Evolutionary conservation across 73 alveolate genomes (phyloP).

Genomic region (Paramecium primaurelia): DNA sequence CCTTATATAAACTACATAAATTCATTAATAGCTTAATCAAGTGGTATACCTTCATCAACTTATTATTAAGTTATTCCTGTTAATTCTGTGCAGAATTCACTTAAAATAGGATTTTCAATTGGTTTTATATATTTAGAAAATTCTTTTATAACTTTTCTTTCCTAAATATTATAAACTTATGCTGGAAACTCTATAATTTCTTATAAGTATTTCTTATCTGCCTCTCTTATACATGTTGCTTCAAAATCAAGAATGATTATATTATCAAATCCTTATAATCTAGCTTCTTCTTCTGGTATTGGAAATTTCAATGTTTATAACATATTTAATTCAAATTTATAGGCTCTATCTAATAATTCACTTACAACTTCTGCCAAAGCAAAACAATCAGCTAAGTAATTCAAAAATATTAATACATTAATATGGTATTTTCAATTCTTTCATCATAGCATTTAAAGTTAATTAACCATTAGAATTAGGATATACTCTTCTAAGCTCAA

Average conservation of each 20-base stretch:
- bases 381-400: constrained; percentile 6
- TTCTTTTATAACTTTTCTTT: constrained; percentile 59
- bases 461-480: neutral
- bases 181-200: constrained; percentile 90
- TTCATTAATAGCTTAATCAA: constrained; percentile 66
- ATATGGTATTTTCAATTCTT: constrained; percentile 14
- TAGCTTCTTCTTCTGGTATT: constrained; percentile 20
- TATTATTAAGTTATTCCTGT: constrained; percentile 83
- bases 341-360: neutral
- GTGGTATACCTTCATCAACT: constrained; percentile 73
- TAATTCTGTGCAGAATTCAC: constrained; percentile 82
- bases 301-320: neutral
- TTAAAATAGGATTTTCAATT: constrained; percentile 68
- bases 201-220: constrained; percentile 44
- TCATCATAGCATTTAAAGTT: neutral
- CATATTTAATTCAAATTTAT: neutral
- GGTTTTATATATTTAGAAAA: constrained; percentile 80
- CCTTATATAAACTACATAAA: constrained; percentile 38
- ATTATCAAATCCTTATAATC: constrained; percentile 64
- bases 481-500: neutral
- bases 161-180: constrained; percentile 63
- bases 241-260: constrained; percentile 84
- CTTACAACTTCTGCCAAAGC: neutral
- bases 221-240: constrained; percentile 74
- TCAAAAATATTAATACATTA: neutral